Percentiles rank a stretch among this genome's conserved stretches.
phyloP scores from a whole-genome alignment of 805 yeast species.

The Yamadazyma takamatsuzukensis region DNA sequence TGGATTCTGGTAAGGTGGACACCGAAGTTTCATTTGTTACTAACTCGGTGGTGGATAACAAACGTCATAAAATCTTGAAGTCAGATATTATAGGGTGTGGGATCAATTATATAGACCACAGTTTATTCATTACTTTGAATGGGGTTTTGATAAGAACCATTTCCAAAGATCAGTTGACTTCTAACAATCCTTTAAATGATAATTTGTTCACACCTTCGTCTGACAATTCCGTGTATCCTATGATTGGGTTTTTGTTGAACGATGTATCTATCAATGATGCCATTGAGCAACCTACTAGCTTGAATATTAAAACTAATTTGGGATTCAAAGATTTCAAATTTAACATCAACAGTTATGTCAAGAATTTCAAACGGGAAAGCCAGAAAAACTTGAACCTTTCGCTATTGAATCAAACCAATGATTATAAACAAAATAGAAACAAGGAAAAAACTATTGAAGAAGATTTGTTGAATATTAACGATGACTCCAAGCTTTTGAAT shows the following conservation, averaged over 20 bases:
- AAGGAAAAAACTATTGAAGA: conserved; percentile 4
- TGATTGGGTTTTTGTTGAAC: conserved; percentile 30
- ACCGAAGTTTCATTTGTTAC: conserved; percentile 35
- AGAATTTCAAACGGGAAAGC: conserved; percentile 37
- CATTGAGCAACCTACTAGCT: conserved; percentile 14
- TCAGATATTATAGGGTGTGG: conserved; percentile 81
- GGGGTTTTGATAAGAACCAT: conserved; percentile 48
- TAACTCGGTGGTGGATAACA: conserved; percentile 6
- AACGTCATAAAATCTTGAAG: conserved; percentile 11
- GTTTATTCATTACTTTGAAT: conserved; percentile 76
- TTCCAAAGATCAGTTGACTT: conserved; percentile 20
- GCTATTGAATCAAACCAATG: conserved; percentile 18
- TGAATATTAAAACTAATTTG: conserved; percentile 49
- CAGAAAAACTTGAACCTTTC: conserved; percentile 17
- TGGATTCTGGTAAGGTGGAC: conserved; percentile 31
- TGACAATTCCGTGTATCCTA: conserved; percentile 31
- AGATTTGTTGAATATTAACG: conserved; percentile 20
- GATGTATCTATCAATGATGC: conserved; percentile 29
- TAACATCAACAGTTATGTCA: conserved; percentile 55
- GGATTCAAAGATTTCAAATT: conserved; percentile 55
- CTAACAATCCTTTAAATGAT: conserved; percentile 17
- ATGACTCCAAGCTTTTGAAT: conserved; percentile 26
- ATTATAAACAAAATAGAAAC: not conserved
- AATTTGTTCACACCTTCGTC: conserved; percentile 21
- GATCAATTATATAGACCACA: conserved; percentile 58